These are phyloP conservation scores for Syzygium oleosum DNA, from an alignment of 345 rosid genomes.

Conservation along the genomic window DNA sequence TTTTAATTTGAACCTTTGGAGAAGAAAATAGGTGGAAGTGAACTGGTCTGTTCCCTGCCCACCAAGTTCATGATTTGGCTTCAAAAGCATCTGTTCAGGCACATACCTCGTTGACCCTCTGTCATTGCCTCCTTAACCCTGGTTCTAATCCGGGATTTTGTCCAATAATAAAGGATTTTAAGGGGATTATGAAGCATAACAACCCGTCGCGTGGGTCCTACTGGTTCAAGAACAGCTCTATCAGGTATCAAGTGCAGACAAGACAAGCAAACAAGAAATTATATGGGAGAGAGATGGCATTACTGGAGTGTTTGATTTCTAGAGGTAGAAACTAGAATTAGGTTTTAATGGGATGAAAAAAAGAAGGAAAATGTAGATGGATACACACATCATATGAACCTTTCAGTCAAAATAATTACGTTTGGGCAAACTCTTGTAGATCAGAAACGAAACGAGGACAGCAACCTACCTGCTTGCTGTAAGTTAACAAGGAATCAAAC, in stretches of 20 bases:
- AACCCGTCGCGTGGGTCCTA: background rate
- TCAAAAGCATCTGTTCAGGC: background rate
- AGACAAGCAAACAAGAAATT: background rate
- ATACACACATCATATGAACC: background rate
- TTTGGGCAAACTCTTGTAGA: background rate
- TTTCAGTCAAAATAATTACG: background rate
- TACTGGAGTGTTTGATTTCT: background rate
- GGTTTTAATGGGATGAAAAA: background rate
- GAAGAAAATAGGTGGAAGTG: constrained; percentile 1
- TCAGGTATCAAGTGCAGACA: background rate
- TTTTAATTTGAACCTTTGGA: background rate
- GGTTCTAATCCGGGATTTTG: background rate
- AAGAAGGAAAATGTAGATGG: background rate
- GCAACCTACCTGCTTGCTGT: background rate
- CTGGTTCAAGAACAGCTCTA: background rate
- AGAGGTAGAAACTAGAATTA: background rate
- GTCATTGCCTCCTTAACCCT: background rate
- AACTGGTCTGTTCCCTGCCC: constrained; percentile 13
- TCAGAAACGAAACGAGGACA: background rate
- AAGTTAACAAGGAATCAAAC: background rate
- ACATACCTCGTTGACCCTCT: constrained; percentile 3
- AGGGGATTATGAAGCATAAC: background rate
- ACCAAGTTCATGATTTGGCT: constrained; percentile 3
- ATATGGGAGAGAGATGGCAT: background rate
- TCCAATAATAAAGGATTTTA: background rate